These are phyloP conservation scores for Mycena epipterygia DNA, from an alignment of 768 basidiomycete genomes.

Conservation along the genomic window DNA sequence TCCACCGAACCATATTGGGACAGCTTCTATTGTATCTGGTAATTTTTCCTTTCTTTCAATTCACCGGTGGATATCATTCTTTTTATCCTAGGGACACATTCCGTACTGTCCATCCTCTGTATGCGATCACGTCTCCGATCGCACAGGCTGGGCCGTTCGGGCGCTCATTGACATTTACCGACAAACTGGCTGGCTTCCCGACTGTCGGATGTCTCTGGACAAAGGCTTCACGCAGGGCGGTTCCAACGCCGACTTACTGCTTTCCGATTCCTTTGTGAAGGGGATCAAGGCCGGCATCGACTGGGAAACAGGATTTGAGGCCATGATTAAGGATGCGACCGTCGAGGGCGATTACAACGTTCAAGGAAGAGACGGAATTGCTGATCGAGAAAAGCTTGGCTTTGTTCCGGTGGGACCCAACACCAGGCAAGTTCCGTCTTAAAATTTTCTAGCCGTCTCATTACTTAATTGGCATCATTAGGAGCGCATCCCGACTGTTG, in stretches of 20 bases:
- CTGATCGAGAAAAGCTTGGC: constrained; percentile 4
- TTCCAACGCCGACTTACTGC: constrained; percentile 43
- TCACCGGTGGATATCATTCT: neutral
- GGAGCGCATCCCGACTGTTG: constrained; percentile 33
- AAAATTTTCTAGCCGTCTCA: neutral
- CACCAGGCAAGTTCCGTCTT: neutral
- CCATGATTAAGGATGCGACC: constrained; percentile 39
- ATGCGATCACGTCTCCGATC: constrained; percentile 32
- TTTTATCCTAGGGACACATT: constrained; percentile 33
- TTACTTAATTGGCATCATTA: neutral
- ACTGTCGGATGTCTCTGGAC: constrained; percentile 45
- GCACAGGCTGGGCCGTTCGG: constrained; percentile 40
- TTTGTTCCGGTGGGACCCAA: constrained; percentile 32
- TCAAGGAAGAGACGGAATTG: constrained; percentile 29
- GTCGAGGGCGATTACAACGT: constrained; percentile 31
- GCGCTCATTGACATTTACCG: constrained; percentile 44
- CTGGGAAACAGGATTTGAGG: constrained; percentile 41
- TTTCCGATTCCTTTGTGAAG: constrained; percentile 44
- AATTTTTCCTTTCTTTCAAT: neutral
- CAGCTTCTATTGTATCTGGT: constrained; percentile 44
- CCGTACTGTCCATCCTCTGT: constrained; percentile 33
- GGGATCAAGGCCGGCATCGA: constrained; percentile 43
- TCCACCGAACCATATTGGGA: constrained; percentile 43
- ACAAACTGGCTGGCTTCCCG: constrained; percentile 42
- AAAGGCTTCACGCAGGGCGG: constrained; percentile 46